Percentiles rank a stretch among this genome's conserved stretches.
These are phyloP conservation scores for Solanum virginianum DNA, from an alignment of 257 asterid genomes.

Conservation along the genomic window DNA sequence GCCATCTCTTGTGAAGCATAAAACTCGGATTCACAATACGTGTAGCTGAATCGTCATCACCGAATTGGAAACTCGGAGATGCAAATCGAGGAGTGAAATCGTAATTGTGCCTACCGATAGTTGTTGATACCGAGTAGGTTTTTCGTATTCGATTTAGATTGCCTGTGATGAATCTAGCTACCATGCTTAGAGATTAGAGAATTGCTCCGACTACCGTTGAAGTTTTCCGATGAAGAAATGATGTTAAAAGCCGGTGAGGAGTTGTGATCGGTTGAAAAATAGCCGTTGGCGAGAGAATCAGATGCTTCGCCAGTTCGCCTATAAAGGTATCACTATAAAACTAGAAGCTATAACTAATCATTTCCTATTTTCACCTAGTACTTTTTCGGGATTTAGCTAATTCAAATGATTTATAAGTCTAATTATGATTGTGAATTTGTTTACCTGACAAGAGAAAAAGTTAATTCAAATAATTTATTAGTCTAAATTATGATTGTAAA, in stretches of 20 bases:
- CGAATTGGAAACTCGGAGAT: constrained; percentile 5
- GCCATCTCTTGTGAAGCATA: constrained; percentile 59
- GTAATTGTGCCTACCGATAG: background rate
- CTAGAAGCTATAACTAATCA: background rate
- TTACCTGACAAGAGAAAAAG: no score
- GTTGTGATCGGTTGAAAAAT: background rate
- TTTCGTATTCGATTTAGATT: constrained; percentile 24
- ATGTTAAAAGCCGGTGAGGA: background rate
- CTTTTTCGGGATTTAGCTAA: background rate
- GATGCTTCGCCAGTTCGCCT: background rate
- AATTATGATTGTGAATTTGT: no score
- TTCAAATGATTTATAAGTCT: background rate
- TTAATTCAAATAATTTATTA: no score
- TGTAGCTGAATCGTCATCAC: background rate
- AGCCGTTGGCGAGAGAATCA: background rate
- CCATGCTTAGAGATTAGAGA: constrained; percentile 24
- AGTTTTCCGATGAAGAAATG: background rate
- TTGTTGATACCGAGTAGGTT: constrained; percentile 11
- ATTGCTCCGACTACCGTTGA: background rate
- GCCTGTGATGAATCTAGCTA: constrained; percentile 32
- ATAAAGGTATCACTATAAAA: background rate
- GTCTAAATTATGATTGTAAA: no score
- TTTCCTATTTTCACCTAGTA: no score
- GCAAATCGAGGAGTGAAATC: constrained; percentile 1
- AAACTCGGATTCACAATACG: constrained; percentile 30